Conservation (phyloP, 768 basidiomycete species). For the Mycena crocata region DNA sequence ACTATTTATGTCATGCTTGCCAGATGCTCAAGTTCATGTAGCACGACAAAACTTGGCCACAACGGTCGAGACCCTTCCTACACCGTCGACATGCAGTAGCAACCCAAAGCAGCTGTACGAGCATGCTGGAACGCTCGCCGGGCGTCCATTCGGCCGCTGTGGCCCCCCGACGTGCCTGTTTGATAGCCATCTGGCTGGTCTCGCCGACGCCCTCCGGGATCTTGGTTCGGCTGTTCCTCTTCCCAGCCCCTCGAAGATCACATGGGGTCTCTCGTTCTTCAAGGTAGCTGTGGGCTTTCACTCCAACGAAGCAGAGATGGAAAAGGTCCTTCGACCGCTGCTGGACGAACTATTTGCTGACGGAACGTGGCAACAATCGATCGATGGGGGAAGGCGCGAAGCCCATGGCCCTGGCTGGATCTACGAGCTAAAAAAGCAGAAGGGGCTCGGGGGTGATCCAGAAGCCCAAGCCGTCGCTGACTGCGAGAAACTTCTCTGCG, state of each 20-base stretch:
- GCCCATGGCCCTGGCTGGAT: constrained; percentile 13
- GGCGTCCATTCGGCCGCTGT: constrained; percentile 21
- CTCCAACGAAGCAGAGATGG: not conserved
- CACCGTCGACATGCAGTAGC: not conserved
- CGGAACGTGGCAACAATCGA: not conserved
- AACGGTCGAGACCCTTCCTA: constrained; percentile 6
- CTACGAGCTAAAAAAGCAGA: constrained; percentile 5
- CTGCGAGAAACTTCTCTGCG: constrained; percentile 4
- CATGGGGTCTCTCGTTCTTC: constrained; percentile 11
- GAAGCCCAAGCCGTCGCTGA: constrained; percentile 7
- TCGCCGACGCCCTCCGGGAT: constrained; percentile 16
- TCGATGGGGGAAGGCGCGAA: not conserved
- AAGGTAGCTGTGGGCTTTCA: not conserved
- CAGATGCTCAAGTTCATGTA: constrained; percentile 18
- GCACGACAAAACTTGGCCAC: not conserved
- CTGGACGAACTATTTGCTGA: not conserved
- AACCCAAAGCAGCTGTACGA: constrained; percentile 6
- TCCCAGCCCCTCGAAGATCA: constrained; percentile 8
- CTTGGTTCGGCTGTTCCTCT: not conserved
- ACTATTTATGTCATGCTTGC: constrained; percentile 11
- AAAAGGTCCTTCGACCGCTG: not conserved
- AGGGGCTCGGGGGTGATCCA: constrained; percentile 13
- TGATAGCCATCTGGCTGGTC: constrained; percentile 16
- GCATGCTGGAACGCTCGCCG: constrained; percentile 11
- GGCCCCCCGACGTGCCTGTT: constrained; percentile 7